Percentiles rank a stretch among this genome's conserved stretches.
phyloP scores from a whole-genome alignment of 2,329 filamentous ascomycete genomes.

The Colletotrichum tropicicola region DNA sequence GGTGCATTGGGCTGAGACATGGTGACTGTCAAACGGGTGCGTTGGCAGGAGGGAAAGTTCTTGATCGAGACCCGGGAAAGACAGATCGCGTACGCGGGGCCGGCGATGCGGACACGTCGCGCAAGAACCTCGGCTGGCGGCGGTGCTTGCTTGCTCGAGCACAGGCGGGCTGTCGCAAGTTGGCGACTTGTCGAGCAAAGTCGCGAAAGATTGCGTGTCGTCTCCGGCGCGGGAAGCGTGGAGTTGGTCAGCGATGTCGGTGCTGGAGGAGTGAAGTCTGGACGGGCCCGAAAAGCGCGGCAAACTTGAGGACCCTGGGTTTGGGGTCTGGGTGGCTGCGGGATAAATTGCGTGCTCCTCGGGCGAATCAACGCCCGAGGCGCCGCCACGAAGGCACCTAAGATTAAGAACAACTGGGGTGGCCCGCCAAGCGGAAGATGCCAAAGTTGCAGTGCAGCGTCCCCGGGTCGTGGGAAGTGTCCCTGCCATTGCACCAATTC shows the following conservation, averaged over 20 bases:
- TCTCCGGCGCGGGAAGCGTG: constrained; percentile 14
- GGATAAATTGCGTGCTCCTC: constrained; percentile 19
- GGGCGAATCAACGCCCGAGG: constrained; percentile 29
- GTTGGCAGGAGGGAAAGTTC: not conserved
- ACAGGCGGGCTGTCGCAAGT: not conserved
- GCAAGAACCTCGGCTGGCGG: not conserved
- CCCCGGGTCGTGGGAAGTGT: no score
- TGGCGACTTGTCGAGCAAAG: constrained; percentile 6
- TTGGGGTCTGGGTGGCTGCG: constrained; percentile 5
- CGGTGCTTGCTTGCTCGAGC: constrained; percentile 1
- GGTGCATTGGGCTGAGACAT: constrained; percentile 27
- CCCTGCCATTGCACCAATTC: no score
- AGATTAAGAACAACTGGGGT: no score
- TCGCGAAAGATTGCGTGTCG: constrained; percentile 9
- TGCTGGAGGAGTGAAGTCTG: constrained; percentile 17
- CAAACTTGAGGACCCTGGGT: constrained; percentile 16
- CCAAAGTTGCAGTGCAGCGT: no score
- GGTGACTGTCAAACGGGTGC: not conserved
- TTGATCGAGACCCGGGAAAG: not conserved
- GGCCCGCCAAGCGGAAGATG: no score
- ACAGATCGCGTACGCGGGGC: constrained; percentile 17
- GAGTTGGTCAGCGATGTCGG: constrained; percentile 12
- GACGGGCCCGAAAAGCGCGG: constrained; percentile 1
- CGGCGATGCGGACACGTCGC: constrained; percentile 3
- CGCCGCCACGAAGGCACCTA: constrained; percentile 21